These are phyloP conservation scores for Trichosanthes cucumerina DNA, from an alignment of 306 rosid species.

Conservation along the genomic window DNA sequence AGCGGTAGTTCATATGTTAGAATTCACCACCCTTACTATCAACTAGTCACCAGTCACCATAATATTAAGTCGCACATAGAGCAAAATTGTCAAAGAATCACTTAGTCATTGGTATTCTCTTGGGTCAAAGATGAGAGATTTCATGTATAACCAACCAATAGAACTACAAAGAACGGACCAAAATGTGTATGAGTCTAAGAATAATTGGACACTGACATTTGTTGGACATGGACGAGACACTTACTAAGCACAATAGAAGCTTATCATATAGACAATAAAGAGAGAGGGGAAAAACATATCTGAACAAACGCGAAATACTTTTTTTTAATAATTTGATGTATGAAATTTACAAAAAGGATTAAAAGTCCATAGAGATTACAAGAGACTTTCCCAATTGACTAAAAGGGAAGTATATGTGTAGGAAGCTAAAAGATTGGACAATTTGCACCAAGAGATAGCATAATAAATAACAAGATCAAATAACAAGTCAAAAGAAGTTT, in stretches of 20 bases:
- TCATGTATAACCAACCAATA: not conserved
- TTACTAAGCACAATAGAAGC: not conserved
- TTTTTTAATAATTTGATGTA: too few relatives aligned
- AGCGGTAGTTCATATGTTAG: not conserved
- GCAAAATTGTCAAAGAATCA: not conserved
- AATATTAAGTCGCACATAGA: not conserved
- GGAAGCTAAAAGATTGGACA: too few relatives aligned
- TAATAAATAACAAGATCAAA: too few relatives aligned
- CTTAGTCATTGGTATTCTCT: not conserved
- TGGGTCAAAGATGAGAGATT: not conserved
- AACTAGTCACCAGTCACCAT: constrained; percentile 1
- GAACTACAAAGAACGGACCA: not conserved
- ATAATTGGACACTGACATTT: not conserved
- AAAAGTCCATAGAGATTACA: too few relatives aligned
- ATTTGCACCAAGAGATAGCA: too few relatives aligned
- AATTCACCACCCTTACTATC: not conserved
- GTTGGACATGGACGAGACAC: not conserved
- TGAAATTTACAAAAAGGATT: too few relatives aligned
- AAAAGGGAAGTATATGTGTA: too few relatives aligned
- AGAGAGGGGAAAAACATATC: too few relatives aligned
- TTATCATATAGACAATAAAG: not conserved
- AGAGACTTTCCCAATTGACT: too few relatives aligned
- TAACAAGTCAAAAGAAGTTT: too few relatives aligned
- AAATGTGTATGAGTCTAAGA: not conserved
- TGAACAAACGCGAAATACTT: not conserved